Base-by-base conservation (phyloP, 768 basidiomycete genomes). In the Myochromella boudieri region DNA sequence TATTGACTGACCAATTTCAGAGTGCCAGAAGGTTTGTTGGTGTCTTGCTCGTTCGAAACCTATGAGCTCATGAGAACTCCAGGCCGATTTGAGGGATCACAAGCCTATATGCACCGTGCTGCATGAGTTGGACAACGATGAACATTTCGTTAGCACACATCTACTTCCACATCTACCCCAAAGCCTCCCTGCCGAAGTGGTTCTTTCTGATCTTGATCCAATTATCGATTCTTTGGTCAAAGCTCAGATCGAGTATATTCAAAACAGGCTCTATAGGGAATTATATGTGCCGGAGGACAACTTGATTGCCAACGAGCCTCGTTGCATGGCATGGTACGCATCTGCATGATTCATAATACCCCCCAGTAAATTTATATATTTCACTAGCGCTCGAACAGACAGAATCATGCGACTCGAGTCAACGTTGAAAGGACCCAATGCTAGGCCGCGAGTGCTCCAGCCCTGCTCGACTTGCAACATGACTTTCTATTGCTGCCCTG, bases 41-140 rank as follows among this genome's bases (percentile, higher is more conserved):
- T 12, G 21, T n/a, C n/a, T n/a, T n/a, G 20, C 9, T n/a, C 17
- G 20, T 9, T 9, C 4, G n/a, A n/a, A 7, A 24, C 18, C 33
- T 10, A 28, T 24, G 34, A 33, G 14, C 33, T 44, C 15, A 6
- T 29, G 46, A 11, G 24, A 21, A 28, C 15, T 15, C 4, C 21
- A 44, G 67, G 56, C 40, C 4, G 56, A 68, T 44, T 69, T 66
- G 67, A 21, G 48, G 3, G 49, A 43, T 17, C 67, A 71, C 40
- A 69, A 68, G 53, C 41, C 24, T 6, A 49, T 68, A 3, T 71
- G 68, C 60, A 67, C 66, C 45, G 64, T 59, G 0, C 54, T 67
- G 6, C 42, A 58, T 26, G 32, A 46, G 2, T n/a, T 65, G 6
- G 66, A 67, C 39, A 47, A 48, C 1, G 54, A 60, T 21, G 34